Conservation (phyloP, 2,329 filamentous ascomycete genomes). For the Fonsecaea multimorphosa region DNA sequence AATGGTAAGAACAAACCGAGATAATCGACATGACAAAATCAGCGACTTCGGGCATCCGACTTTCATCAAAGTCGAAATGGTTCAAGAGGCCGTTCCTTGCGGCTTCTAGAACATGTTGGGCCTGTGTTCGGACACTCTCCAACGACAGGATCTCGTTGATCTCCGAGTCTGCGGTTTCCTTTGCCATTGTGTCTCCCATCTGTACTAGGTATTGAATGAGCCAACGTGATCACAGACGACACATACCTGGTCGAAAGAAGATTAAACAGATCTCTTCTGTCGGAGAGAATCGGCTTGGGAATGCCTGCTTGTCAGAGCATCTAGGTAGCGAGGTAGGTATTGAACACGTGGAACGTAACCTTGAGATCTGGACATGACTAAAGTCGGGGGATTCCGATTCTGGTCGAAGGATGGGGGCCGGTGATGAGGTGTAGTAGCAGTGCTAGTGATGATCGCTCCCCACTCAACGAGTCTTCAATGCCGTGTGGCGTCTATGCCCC, state of each 20-base stretch:
- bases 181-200: neutral
- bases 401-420: neutral
- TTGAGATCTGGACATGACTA: too few relatives aligned
- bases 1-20: slow-evolving; percentile 8
- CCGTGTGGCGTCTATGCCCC: too few relatives aligned
- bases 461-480: neutral
- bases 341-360: too few relatives aligned
- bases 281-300: neutral
- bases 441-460: neutral
- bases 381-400: neutral
- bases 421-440: neutral
- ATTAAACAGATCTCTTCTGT: neutral
- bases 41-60: slow-evolving; percentile 4
- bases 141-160: neutral
- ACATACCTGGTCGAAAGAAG: neutral
- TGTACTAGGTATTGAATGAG: neutral
- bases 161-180: neutral
- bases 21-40: slow-evolving; percentile 7
- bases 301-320: too few relatives aligned
- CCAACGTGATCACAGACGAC: neutral
- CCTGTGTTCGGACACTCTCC: neutral
- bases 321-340: too few relatives aligned
- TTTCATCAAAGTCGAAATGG: slow-evolving; percentile 11
- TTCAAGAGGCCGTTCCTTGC: slow-evolving; percentile 4
- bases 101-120: slow-evolving; percentile 1